Evolutionary conservation across 2,329 filamentous ascomycete genomes (phyloP).

Genomic region (Colletotrichum limetticola): DNA sequence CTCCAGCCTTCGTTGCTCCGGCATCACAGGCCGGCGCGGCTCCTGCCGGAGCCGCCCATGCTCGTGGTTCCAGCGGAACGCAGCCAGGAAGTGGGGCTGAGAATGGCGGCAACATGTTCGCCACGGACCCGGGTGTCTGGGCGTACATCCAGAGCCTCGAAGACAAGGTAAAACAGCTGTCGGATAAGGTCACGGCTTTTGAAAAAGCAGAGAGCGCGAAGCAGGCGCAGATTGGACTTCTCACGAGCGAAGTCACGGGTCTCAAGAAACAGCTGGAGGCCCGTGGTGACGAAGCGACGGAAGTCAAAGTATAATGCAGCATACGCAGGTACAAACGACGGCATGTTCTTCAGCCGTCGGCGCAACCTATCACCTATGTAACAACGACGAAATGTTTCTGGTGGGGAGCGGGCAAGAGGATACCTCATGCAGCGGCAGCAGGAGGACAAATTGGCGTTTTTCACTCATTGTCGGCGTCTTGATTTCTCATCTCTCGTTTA

Average conservation of each 20-base stretch:
- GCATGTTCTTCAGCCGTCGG: conserved; percentile 18
- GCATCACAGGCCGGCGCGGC: conserved; percentile 39
- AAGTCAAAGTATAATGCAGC: conserved; percentile 25
- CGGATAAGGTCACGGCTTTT: conserved; percentile 51
- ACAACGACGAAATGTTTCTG: conserved; percentile 35
- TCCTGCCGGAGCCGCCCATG: conserved; percentile 37
- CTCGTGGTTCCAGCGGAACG: conserved; percentile 58
- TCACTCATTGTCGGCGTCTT: conserved; percentile 34
- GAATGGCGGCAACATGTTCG: conserved; percentile 75
- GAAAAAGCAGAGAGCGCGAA: conserved; percentile 51
- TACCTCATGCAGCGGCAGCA: conserved; percentile 8
- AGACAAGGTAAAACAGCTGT: conserved; percentile 60
- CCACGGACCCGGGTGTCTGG: conserved; percentile 74
- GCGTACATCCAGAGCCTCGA: conserved; percentile 78
- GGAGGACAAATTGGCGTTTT: conserved; percentile 35
- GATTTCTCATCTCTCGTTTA: conserved; percentile 32
- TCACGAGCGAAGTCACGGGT: conserved; percentile 48
- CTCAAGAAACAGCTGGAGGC: conserved; percentile 46
- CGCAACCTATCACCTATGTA: conserved; percentile 31
- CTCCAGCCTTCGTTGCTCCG: conserved; percentile 30
- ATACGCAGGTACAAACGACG: conserved; percentile 7
- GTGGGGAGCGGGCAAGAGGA: conserved; percentile 14
- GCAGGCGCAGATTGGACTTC: conserved; percentile 48
- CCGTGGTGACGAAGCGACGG: conserved; percentile 26
- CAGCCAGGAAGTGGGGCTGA: conserved; percentile 66